phyloP scores from a whole-genome alignment of 2,329 filamentous ascomycete species.

The Aspergillus ochraceoroseus region DNA sequence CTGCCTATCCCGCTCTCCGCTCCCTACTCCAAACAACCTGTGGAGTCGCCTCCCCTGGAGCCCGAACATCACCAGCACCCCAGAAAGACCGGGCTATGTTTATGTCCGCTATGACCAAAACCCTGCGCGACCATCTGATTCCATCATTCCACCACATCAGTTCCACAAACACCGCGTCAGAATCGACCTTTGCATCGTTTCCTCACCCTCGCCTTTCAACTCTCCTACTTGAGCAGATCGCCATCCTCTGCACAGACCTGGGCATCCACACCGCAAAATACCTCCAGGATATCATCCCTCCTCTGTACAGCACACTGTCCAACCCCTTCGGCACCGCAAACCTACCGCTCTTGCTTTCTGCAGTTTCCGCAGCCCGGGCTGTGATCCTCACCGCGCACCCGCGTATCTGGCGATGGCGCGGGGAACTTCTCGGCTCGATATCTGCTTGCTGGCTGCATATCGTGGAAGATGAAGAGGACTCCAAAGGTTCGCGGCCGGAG shows the following conservation, averaged over 20 bases:
- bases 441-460: constrained; percentile 60
- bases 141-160: constrained; percentile 45
- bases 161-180: constrained; percentile 41
- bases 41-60: constrained; percentile 26
- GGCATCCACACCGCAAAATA: constrained; percentile 39
- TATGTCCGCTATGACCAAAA: constrained; percentile 24
- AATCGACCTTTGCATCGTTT: constrained; percentile 43
- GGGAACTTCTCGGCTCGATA: constrained; percentile 60
- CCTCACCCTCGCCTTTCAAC: constrained; percentile 48
- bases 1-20: constrained; percentile 64
- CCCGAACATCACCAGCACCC: constrained; percentile 22
- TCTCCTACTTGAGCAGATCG: constrained; percentile 34
- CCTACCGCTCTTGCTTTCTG: constrained; percentile 51
- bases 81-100: constrained; percentile 23
- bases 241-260: constrained; percentile 28
- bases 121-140: constrained; percentile 35
- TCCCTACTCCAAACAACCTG: constrained; percentile 50
- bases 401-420: constrained; percentile 58
- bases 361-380: constrained; percentile 52
- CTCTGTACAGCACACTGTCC: constrained; percentile 60
- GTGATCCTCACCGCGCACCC: constrained; percentile 65
- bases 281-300: constrained; percentile 60
- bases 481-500: constrained; percentile 3
- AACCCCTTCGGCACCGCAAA: constrained; percentile 62
- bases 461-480: constrained; percentile 33